Conservation (phyloP, 257 asterid genomes). For the Eustoma russellianum region DNA sequence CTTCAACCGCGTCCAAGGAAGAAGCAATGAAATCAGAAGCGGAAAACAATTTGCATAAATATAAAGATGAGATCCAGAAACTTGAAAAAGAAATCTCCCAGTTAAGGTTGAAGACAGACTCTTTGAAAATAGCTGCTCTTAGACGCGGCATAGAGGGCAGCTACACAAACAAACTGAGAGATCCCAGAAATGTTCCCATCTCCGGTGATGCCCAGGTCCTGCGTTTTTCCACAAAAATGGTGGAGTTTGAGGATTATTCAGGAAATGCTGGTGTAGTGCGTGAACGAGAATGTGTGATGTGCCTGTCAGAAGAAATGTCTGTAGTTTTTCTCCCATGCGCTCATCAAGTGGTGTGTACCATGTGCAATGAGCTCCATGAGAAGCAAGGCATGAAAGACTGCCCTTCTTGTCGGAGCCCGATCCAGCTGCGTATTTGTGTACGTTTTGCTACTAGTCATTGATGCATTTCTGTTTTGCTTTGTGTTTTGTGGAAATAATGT, state of each 20-base stretch:
- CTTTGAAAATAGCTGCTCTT: constrained; percentile 77
- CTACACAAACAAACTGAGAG: constrained; percentile 49
- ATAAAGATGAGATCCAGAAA: constrained; percentile 55
- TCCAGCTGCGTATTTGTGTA: constrained; percentile 72
- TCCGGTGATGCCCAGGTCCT: constrained; percentile 25
- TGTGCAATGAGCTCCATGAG: constrained; percentile 88
- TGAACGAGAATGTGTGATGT: constrained; percentile 94
- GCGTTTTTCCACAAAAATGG: constrained; percentile 30
- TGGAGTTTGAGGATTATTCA: constrained; percentile 21
- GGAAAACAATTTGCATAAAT: constrained; percentile 55
- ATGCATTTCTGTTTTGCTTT: constrained; percentile 14
- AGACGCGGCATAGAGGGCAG: constrained; percentile 68
- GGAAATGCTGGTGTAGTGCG: constrained; percentile 56
- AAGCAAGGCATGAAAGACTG: constrained; percentile 98
- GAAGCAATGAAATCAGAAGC: constrained; percentile 53
- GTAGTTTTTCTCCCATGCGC: constrained; percentile 95
- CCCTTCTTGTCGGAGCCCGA: constrained; percentile 86
- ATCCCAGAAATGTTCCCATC: constrained; percentile 19
- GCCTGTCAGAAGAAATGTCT: constrained; percentile 91
- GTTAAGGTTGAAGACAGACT: constrained; percentile 65
- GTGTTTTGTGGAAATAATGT: constrained; percentile 28
- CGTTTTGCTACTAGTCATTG: constrained; percentile 53
- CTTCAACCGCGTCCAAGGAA: constrained; percentile 61
- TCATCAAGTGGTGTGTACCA: constrained; percentile 78
- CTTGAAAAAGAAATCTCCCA: constrained; percentile 71